Base-by-base conservation (phyloP, 1,139 yeast genomes). In the Nakaseomyces kungkrabaensis region DNA sequence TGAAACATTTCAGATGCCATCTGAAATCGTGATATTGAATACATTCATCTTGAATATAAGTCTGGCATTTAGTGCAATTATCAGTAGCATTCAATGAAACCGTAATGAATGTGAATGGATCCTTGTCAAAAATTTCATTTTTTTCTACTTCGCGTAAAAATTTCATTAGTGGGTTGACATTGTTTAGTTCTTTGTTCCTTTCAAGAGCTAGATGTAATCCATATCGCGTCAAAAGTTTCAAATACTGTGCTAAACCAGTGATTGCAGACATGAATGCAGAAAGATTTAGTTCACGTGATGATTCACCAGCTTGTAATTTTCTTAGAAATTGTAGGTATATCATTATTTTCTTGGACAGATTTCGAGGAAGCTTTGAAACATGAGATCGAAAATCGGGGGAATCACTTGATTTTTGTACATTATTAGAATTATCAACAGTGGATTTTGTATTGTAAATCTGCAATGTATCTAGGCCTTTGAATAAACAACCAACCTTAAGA, bases 171-270 rank as follows among this genome's bases (percentile, higher is more conserved):
- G 92, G 86, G 32, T 70, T 72, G 0, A 83, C 76, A 8, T 84
- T 75, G 26, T 78, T 79, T 17, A 77, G 71, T 4, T 74, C 61
- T 56, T 77, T 79, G 63, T 87, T 88, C 52, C 79, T 75, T 53
- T 78, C 82, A 26, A 92, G 70, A 0, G 96, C 86, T 58, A 82
- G 81, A 54, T 79, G 78, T 45, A 92, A 74, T 0, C 97, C 95
- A 60, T 81, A 79, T 54, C 97, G 74, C 17, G 92, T 85, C 37
- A 92, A 72, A 9, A 92, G 73, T 65, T 94, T 92, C 60, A 92
- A 73, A 65, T 89, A 90, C 66, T 94, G 98, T 0, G 98, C 97
- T 61, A 94, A 74, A 1, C 95, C 90, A 1, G 97, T 89, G 10
- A 90, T 92, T 5, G 90, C 81, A 0, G 94, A 81, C 56, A 92